Conservation (phyloP, 1,284 basidiomycete genomes). For the Inonotus hispidus region DNA sequence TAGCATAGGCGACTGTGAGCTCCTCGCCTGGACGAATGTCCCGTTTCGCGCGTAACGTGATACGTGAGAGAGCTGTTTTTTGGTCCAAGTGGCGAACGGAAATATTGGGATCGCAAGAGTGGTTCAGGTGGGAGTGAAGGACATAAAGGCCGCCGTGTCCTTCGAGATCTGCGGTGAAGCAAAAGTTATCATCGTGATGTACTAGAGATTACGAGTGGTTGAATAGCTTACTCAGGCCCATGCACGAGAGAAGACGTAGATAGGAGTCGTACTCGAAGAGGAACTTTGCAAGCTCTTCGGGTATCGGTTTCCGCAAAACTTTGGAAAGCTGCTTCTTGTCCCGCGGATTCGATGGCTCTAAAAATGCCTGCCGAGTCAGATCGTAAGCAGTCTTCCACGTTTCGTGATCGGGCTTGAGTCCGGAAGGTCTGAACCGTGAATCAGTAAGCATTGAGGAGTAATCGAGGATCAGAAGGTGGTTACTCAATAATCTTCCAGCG, state of each 20-base stretch:
- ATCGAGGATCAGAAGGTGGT: conserved; percentile 23
- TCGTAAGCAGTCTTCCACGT: conserved; percentile 60
- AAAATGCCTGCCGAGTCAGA: conserved; percentile 55
- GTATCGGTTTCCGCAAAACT: conserved; percentile 52
- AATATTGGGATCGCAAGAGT: conserved; percentile 74
- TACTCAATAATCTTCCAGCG: conserved; percentile 50
- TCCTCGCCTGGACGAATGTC: conserved; percentile 72
- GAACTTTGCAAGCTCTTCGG: conserved; percentile 44
- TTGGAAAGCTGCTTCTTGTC: conserved; percentile 55
- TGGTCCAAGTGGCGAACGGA: conserved; percentile 68
- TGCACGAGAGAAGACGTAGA: conserved; percentile 68
- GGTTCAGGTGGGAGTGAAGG: conserved; percentile 85
- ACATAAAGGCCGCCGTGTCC: conserved; percentile 83
- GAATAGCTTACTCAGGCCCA: conserved; percentile 69
- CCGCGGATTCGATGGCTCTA: conserved; percentile 38
- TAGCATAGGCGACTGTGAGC: conserved; percentile 74
- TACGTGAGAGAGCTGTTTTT: conserved; percentile 57
- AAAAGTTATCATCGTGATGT: neutral
- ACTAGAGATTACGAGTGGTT: neutral
- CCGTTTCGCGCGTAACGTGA: conserved; percentile 62
- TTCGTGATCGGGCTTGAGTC: conserved; percentile 48
- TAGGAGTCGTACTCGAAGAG: conserved; percentile 76
- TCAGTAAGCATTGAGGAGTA: neutral
- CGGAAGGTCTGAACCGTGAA: conserved; percentile 26
- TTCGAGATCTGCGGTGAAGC: conserved; percentile 58